These are phyloP conservation scores for Stagonosporopsis cucurbitacearum DNA, from an alignment of 2,329 filamentous ascomycete species.

Conservation along the genomic window DNA sequence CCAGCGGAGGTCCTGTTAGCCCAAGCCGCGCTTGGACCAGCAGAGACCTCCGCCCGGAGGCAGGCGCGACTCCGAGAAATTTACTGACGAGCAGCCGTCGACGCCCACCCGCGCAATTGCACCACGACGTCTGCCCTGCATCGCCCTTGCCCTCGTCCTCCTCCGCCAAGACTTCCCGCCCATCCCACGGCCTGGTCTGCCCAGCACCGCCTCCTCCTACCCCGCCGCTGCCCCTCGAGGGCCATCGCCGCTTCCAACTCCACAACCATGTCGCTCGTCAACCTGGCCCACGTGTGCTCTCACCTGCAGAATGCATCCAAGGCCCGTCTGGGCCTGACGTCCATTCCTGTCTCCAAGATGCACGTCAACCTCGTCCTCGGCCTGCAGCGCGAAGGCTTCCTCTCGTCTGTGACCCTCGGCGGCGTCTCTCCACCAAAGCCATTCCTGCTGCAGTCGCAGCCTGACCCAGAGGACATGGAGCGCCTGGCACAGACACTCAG, in stretches of 20 bases:
- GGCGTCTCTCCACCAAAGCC: conserved; percentile 62
- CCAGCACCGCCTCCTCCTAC: not conserved
- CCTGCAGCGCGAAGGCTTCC: conserved; percentile 81
- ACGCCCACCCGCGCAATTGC: conserved; percentile 34
- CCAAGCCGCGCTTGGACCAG: not conserved
- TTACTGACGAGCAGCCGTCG: conserved; percentile 30
- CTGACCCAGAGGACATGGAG: conserved; percentile 36
- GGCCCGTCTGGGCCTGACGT: conserved; percentile 84
- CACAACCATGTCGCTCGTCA: conserved; percentile 71
- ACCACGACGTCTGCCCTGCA: conserved; percentile 20
- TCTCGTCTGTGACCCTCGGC: conserved; percentile 78
- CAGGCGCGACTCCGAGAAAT: conserved; percentile 38
- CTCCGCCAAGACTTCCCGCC: not conserved
- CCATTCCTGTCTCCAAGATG: conserved; percentile 79
- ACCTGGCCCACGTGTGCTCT: conserved; percentile 81
- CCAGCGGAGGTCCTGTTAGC: conserved; percentile 4
- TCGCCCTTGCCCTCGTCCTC: conserved; percentile 3
- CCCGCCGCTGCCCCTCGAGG: conserved; percentile 38
- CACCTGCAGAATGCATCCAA: conserved; percentile 89
- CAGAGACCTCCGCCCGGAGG: conserved; percentile 11
- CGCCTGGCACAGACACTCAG: conserved; percentile 41
- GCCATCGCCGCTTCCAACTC: conserved; percentile 24
- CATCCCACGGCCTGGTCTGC: not conserved
- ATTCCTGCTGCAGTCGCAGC: conserved; percentile 42
- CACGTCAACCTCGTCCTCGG: conserved; percentile 78